Evolutionary conservation across 768 basidiomycete genomes (phyloP).

Genomic region (Agrocybe praecox): DNA sequence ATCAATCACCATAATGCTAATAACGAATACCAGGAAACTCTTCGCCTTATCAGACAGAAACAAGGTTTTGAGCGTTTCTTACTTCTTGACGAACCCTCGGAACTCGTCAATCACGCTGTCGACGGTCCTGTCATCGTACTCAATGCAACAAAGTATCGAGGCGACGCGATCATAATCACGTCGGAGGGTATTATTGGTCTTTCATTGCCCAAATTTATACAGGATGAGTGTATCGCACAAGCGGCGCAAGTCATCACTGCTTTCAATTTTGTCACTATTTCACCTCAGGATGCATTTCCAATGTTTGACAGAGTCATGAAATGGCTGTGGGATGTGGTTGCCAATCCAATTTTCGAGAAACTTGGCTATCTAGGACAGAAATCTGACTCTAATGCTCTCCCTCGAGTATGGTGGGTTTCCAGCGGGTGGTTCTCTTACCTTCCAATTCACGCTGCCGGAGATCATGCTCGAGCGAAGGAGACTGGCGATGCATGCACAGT

Average conservation of each 20-base stretch:
- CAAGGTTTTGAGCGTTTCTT: constrained; percentile 17
- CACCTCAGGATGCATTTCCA: constrained; percentile 1
- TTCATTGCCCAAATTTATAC: constrained; percentile 5
- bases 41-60: constrained; percentile 2
- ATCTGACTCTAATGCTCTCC: not conserved
- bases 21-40: constrained; percentile 2
- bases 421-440: constrained; percentile 9
- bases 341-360: constrained; percentile 16
- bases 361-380: constrained; percentile 9
- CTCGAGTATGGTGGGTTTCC: constrained; percentile 19
- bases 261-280: not conserved
- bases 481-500: constrained; percentile 15
- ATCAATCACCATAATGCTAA: not conserved
- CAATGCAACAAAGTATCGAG: constrained; percentile 11
- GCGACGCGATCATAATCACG: constrained; percentile 18
- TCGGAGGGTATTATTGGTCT: constrained; percentile 1
- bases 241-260: not conserved
- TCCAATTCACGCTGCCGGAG: constrained; percentile 21
- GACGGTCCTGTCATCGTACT: constrained; percentile 15
- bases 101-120: constrained; percentile 1
- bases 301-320: constrained; percentile 3
- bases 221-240: not conserved
- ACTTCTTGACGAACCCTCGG: not conserved
- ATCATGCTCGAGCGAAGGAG: constrained; percentile 9
- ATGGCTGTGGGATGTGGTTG: constrained; percentile 17